These are phyloP conservation scores for Physaria fendleri DNA, from an alignment of 345 rosid genomes.

Conservation along the genomic window DNA sequence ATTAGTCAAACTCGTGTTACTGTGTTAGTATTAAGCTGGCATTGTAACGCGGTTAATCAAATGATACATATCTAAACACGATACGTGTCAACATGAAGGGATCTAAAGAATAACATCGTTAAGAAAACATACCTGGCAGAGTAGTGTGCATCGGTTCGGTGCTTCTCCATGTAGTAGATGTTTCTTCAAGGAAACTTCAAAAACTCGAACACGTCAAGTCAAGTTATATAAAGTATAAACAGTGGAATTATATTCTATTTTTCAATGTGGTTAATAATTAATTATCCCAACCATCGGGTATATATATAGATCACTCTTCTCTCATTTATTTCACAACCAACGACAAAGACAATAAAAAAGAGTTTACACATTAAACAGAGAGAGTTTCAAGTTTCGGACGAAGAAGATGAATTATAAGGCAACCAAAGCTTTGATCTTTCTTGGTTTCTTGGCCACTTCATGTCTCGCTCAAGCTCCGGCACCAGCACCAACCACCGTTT, in stretches of 20 bases:
- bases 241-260: background rate
- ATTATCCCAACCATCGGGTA: conserved; percentile 15
- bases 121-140: conserved; percentile 4
- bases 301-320: conserved; percentile 20
- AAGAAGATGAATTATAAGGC: conserved; percentile 39
- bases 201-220: conserved; percentile 22
- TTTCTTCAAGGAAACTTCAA: conserved; percentile 29
- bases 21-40: background rate
- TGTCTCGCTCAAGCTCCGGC: conserved; percentile 71
- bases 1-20: background rate
- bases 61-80: background rate
- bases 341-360: background rate
- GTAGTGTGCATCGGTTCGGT: conserved; percentile 18
- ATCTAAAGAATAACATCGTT: background rate
- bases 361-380: conserved; percentile 4
- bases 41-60: conserved; percentile 26
- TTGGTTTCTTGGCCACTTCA: conserved; percentile 62
- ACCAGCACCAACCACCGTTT: conserved; percentile 32
- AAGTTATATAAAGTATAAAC: background rate
- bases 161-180: conserved; percentile 17
- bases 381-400: conserved; percentile 1
- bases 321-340: conserved; percentile 24
- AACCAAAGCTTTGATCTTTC: conserved; percentile 42
- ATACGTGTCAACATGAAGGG: background rate
- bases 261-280: no score